phyloP scores from a whole-genome alignment of 2,329 filamentous ascomycete species.

The Fusarium sp. region DNA sequence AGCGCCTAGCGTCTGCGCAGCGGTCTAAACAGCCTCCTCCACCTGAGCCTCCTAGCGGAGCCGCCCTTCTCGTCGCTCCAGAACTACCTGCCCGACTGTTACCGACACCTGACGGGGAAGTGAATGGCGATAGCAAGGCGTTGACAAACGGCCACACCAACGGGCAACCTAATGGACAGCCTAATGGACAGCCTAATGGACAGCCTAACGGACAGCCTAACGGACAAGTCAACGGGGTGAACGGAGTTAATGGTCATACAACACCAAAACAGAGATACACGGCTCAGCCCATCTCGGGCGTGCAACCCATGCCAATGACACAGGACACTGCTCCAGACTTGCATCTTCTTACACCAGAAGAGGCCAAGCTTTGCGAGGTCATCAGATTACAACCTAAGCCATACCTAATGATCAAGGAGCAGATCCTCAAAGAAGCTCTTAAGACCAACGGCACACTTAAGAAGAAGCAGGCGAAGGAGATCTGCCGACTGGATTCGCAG shows the following conservation, averaged over 20 bases:
- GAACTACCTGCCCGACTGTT: constrained; percentile 77
- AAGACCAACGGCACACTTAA: constrained; percentile 90
- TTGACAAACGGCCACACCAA: constrained; percentile 69
- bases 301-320: constrained; percentile 76
- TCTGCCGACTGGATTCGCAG: constrained; percentile 85
- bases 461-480: constrained; percentile 92
- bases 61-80: constrained; percentile 82
- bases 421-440: constrained; percentile 89
- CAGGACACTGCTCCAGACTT: constrained; percentile 85
- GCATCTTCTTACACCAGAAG: constrained; percentile 87
- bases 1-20: constrained; percentile 79
- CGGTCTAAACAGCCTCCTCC: constrained; percentile 76
- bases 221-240: constrained; percentile 60
- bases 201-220: constrained; percentile 65
- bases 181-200: constrained; percentile 58
- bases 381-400: constrained; percentile 92
- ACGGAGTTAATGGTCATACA: constrained; percentile 57
- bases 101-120: constrained; percentile 53
- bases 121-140: constrained; percentile 66
- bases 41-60: constrained; percentile 80
- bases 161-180: constrained; percentile 61
- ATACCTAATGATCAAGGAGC: constrained; percentile 94
- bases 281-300: constrained; percentile 71
- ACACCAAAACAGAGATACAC: constrained; percentile 65
- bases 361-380: constrained; percentile 87